Base-by-base conservation (phyloP, 768 basidiomycete species). In the Kwoniella dejecticola region DNA sequence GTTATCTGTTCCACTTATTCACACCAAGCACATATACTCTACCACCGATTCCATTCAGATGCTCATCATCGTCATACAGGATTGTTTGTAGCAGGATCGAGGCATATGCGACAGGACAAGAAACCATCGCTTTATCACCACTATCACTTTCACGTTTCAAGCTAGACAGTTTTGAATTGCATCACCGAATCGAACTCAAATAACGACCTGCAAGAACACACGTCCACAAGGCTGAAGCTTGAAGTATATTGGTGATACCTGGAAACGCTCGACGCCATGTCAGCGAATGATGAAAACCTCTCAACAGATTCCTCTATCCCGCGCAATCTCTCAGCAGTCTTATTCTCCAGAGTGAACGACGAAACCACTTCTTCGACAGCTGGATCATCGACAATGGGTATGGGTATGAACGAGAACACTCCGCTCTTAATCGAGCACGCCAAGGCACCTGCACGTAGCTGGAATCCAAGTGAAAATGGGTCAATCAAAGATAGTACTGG, bases 251-350 rank as follows among this genome's bases (percentile, higher is more conserved):
- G n/a, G n/a, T n/a, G 33, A 36, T 36, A 36, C 15, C 33, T 36
- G 15, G 7, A 36, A 36, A 36, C 15, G 7, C 15, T 36, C 33
- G 7, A 7, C 33, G 15, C 7, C 33, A 36, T 36, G 33, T 36
- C 33, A 36, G 33, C 7, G 15, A 15, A 42, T n/a, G 12, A 42
- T 31, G 5, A 30, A 19, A 50, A 12, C 19, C 19, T 24, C 45
- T 47, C 45, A 7, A 47, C 12, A 24, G 17, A 54, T 40, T 12
- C 27, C 29, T 31, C 36, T 19, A 45, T 56, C 7, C 29, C 41
- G 10, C 54, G 54, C 19, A 56, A 56, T 46, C 21, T 29, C 6
- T 56, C 54, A 13, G 54, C 54, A 31, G 41, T 56, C 29, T n/a
- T 56, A 45, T 56, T 56, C 21, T 27, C 15, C 42, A 13, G 42